phyloP scores from a whole-genome alignment of 331 rosid genomes.

The Acacia concinna region DNA sequence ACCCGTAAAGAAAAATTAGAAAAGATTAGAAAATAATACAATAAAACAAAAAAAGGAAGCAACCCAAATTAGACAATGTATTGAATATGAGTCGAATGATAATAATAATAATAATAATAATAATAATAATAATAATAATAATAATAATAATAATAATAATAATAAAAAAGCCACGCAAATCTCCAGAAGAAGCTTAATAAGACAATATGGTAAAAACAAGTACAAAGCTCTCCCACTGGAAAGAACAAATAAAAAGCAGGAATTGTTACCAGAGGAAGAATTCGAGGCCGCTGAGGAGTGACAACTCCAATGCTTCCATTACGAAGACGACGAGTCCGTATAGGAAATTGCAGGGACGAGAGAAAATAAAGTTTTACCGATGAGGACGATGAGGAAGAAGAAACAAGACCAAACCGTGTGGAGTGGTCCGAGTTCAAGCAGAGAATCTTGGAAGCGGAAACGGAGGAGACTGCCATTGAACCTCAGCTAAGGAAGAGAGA shows the following conservation, averaged over 20 bases:
- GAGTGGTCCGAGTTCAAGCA: slow-evolving; percentile 31
- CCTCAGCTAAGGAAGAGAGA: neutral
- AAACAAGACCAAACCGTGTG: slow-evolving; percentile 13
- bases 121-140: too few relatives aligned
- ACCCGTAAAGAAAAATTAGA: neutral
- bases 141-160: too few relatives aligned
- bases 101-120: too few relatives aligned
- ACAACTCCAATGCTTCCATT: slow-evolving; percentile 30
- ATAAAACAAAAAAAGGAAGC: neutral
- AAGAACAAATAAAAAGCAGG: too few relatives aligned
- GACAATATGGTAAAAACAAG: neutral
- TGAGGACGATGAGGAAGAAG: neutral
- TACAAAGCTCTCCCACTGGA: neutral
- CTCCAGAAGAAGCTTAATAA: neutral
- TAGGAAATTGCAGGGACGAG: slow-evolving; percentile 50
- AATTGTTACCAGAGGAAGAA: slow-evolving; percentile 49
- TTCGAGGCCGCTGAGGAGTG: slow-evolving; percentile 36
- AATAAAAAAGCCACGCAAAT: neutral
- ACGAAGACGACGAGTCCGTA: slow-evolving; percentile 31
- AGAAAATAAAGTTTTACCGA: slow-evolving; percentile 26
- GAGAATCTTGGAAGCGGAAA: slow-evolving; percentile 41
- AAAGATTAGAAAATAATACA: too few relatives aligned
- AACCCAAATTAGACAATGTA: neutral
- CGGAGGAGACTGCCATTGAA: slow-evolving; percentile 57
- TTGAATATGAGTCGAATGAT: too few relatives aligned